Evolutionary conservation across 306 rosid species (phyloP).

Genomic region (Prunus mira): DNA sequence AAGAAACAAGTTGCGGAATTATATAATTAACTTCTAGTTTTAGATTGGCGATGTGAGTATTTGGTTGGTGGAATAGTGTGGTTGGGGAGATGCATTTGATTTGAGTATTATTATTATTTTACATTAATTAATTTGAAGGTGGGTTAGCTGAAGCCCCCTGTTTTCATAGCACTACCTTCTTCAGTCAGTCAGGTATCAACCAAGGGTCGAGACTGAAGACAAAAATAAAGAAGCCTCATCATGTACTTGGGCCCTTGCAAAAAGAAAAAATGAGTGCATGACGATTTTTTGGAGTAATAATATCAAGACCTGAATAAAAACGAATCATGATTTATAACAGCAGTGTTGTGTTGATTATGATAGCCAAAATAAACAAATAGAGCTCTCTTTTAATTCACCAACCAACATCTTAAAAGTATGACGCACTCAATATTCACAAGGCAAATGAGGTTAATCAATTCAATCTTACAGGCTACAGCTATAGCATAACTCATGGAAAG

Average conservation of each 20-base stretch:
- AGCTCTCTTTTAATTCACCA: not conserved
- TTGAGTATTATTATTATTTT: not conserved
- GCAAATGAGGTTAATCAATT: not conserved
- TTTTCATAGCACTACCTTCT: not conserved
- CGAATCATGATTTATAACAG: too few species aligned
- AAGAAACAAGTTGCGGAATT: not conserved
- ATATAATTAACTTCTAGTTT: not conserved
- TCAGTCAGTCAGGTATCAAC: not conserved
- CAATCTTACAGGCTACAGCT: not conserved
- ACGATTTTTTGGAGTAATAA: too few species aligned
- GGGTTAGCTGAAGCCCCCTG: not conserved
- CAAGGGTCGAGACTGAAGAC: not conserved
- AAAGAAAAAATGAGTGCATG: not conserved
- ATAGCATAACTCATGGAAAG: not conserved
- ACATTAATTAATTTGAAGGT: not conserved
- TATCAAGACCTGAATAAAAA: too few species aligned
- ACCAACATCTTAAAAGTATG: not conserved
- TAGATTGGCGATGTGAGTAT: not conserved
- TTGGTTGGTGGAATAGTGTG: not conserved
- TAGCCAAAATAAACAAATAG: not conserved
- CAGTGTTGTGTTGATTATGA: too few species aligned
- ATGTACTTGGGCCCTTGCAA: not conserved
- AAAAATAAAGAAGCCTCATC: not conserved
- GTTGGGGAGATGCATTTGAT: not conserved
- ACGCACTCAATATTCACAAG: not conserved